Conservation (phyloP, 1,284 basidiomycete species). For the Quambalaria eucalypti region DNA sequence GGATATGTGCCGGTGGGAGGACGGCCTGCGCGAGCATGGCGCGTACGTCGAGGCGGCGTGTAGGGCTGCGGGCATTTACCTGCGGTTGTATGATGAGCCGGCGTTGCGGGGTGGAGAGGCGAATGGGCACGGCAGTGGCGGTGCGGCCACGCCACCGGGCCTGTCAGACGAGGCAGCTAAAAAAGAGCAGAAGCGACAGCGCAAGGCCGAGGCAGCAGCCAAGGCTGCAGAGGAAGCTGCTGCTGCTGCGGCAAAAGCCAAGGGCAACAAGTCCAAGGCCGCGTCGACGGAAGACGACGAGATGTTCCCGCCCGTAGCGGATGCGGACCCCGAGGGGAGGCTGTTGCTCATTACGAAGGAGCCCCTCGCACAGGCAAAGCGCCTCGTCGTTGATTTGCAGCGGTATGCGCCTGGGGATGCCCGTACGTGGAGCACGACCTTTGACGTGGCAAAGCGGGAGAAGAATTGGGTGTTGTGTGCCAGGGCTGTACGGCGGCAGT, state of each 20-base stretch:
- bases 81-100: conserved; percentile 66
- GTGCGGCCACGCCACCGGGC: conserved; percentile 31
- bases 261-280: background rate
- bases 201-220: conserved; percentile 53
- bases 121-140: conserved; percentile 23
- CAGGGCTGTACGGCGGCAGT: conserved; percentile 60
- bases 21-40: conserved; percentile 65
- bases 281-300: conserved; percentile 8
- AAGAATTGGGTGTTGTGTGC: conserved; percentile 73
- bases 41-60: conserved; percentile 68
- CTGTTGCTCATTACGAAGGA: conserved; percentile 13
- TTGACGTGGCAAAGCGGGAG: conserved; percentile 74
- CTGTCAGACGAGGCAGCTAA: conserved; percentile 58
- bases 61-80: conserved; percentile 63
- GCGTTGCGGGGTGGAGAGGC: background rate
- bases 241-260: background rate
- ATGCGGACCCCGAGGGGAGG: conserved; percentile 36
- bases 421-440: conserved; percentile 66
- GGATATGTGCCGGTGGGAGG: conserved; percentile 71
- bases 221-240: conserved; percentile 58
- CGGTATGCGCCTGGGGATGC: conserved; percentile 51
- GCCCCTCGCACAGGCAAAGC: conserved; percentile 68
- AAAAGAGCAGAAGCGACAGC: conserved; percentile 64
- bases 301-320: conserved; percentile 5
- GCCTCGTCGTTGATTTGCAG: conserved; percentile 63